phyloP scores from a whole-genome alignment of 352 stramenopile genomes.

The Phytophthora citricola region DNA sequence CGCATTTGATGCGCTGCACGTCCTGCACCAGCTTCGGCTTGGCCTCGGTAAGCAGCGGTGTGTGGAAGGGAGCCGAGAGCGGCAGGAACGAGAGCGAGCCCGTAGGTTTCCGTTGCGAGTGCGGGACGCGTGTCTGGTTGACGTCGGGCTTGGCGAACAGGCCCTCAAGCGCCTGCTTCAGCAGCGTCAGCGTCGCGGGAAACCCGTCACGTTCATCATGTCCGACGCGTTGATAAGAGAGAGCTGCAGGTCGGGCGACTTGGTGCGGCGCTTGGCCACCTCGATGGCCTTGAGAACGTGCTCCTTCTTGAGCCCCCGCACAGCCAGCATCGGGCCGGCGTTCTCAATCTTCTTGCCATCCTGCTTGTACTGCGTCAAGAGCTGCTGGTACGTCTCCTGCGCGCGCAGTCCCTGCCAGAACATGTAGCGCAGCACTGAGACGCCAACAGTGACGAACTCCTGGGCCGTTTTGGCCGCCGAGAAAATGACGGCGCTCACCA shows the following conservation, averaged over 20 bases:
- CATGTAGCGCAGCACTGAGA: conserved; percentile 75
- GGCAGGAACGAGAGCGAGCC: conserved; percentile 63
- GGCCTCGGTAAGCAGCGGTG: conserved; percentile 48
- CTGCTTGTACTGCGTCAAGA: conserved; percentile 39
- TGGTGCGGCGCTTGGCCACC: conserved; percentile 49
- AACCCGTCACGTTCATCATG: conserved; percentile 76
- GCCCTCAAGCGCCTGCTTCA: conserved; percentile 59
- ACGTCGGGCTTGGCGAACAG: conserved; percentile 60
- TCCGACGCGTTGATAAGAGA: conserved; percentile 73
- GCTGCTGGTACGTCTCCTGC: conserved; percentile 59
- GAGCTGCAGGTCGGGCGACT: conserved; percentile 63
- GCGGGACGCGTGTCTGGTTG: conserved; percentile 78
- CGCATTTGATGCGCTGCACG: conserved; percentile 50
- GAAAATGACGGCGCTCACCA: conserved; percentile 77
- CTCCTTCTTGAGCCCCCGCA: conserved; percentile 60
- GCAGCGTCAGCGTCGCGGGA: conserved; percentile 55
- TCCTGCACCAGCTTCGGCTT: conserved; percentile 57
- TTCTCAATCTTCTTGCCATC: conserved; percentile 39
- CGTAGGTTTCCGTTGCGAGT: conserved; percentile 80
- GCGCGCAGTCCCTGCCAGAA: conserved; percentile 84
- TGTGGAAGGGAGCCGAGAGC: conserved; percentile 85
- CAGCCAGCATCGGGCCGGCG: conserved; percentile 76
- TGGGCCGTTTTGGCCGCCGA: conserved; percentile 55
- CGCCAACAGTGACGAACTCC: conserved; percentile 55
- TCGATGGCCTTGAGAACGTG: conserved; percentile 66